phyloP scores from a whole-genome alignment of 208 protist species.

The Leishmania braziliensis region DNA sequence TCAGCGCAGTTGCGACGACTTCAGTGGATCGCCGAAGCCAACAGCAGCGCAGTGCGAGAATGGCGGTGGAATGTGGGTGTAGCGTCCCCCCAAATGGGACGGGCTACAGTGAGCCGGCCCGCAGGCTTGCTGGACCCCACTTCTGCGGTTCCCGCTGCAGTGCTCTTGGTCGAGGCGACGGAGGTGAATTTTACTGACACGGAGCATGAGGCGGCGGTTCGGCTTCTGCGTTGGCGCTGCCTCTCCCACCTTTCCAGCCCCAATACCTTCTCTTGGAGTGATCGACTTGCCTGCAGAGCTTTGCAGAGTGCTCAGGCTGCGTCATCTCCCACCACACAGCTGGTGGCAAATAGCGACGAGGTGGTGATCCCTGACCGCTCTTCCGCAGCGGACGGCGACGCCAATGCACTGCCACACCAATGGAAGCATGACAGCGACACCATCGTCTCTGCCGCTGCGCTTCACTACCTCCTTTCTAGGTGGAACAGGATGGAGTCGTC shows the following conservation, averaged over 20 bases:
- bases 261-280: slow-evolving; percentile 3
- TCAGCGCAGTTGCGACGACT: slow-evolving; percentile 7
- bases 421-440: no score
- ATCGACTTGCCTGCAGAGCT: background rate
- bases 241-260: background rate
- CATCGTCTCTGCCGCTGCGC: background rate
- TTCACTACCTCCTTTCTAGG: slow-evolving; percentile 4
- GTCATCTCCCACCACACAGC: background rate
- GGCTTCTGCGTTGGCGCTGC: background rate
- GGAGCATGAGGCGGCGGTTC: background rate
- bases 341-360: no score
- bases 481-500: background rate
- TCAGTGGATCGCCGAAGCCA: slow-evolving; percentile 17
- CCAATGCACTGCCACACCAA: no score
- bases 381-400: background rate
- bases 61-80: slow-evolving; percentile 12
- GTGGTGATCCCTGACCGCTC: background rate
- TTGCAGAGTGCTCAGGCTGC: background rate
- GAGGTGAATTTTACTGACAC: slow-evolving; percentile 5
- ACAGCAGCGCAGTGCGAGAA: slow-evolving; percentile 19
- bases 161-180: slow-evolving; percentile 5
- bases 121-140: no score
- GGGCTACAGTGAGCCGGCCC: background rate
- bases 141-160: background rate
- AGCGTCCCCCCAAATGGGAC: background rate